Base-by-base conservation (phyloP, 202 grass and related monocot species). In the Setaria viridis region DNA sequence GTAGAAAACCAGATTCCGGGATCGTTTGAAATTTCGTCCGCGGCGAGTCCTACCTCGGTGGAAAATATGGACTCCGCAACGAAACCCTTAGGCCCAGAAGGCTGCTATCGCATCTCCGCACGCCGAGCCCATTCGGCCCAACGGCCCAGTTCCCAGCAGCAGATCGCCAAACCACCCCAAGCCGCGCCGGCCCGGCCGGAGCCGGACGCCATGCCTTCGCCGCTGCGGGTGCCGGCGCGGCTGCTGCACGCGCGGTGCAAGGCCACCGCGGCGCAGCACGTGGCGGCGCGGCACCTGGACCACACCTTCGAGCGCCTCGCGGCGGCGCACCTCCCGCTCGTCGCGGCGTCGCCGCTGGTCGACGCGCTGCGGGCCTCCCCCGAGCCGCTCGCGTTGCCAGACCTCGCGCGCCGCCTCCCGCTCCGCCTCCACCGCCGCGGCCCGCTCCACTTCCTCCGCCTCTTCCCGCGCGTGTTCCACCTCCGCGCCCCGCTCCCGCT, bases 401-500 rank as follows among this genome's bases (percentile, higher is more conserved):
- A 79, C 81, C 87, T 95, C 34, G 86, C 89, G 10, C 34, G 86
- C 85, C 88, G 74, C 82, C 87, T 95, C 62, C 87, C 91, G 30
- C 88, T 84, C 20, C 89, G 88, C 51, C 87, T 98, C 77, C 95
- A 79, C 86, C 83, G 85, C 72, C 87, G 87, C 9, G 89, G 93
- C 32, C 78, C 93, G 25, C 83, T 85, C 83, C 91, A 95, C 77
- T 98, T 98, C 82, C 25, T 98, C 62, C 95, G 91, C 73, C 70
- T 92, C 74, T 94, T 95, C 80, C 95, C 95, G 70, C 93, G 82
- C 71, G 63, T 98, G 16, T 95, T 98, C 88, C 69, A 77, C 84
- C 86, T 98, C 72, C 67, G 70, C 41, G 13, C 63, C 6, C 82
- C 77, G 48, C 87, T 93, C 56, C 91, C 89, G 55, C 85, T 89